Evolutionary conservation across 192 early-diverging fungal genomes (phyloP).

Genomic region (Linnemannia hyalina): DNA sequence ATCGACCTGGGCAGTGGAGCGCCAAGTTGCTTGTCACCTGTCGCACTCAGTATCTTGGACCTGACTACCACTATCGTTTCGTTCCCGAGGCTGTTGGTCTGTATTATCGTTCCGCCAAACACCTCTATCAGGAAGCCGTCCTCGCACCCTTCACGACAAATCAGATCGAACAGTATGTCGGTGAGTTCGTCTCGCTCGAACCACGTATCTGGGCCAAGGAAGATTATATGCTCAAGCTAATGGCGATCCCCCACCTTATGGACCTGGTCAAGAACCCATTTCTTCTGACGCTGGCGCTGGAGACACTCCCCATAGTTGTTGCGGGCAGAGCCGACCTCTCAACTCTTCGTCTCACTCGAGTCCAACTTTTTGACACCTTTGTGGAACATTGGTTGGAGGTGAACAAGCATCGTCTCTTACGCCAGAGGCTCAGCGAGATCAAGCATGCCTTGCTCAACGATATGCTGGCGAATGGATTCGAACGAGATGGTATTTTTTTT

Average conservation of each 20-base stretch:
- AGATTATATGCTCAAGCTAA: neutral
- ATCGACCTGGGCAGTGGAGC: neutral
- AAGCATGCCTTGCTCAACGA: no score
- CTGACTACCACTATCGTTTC: neutral
- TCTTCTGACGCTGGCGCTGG: neutral
- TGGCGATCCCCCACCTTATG: neutral
- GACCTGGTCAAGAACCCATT: neutral
- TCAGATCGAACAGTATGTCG: no score
- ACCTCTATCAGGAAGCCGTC: no score
- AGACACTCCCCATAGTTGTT: neutral
- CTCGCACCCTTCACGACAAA: no score
- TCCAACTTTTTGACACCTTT: neutral
- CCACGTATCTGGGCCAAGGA: neutral
- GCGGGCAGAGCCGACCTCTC: neutral
- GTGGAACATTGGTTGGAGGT: neutral
- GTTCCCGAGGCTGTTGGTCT: no score
- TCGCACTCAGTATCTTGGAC: slow-evolving; percentile 4
- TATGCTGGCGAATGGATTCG: no score
- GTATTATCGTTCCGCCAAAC: no score
- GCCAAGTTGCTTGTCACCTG: slow-evolving; percentile 10
- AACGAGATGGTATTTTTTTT: neutral
- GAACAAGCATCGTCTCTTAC: neutral
- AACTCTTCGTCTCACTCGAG: neutral
- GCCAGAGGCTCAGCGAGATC: neutral
- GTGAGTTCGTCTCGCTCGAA: no score